Conservation (phyloP, 495 filamentous ascomycete species). For the Podospora tetraspora region DNA sequence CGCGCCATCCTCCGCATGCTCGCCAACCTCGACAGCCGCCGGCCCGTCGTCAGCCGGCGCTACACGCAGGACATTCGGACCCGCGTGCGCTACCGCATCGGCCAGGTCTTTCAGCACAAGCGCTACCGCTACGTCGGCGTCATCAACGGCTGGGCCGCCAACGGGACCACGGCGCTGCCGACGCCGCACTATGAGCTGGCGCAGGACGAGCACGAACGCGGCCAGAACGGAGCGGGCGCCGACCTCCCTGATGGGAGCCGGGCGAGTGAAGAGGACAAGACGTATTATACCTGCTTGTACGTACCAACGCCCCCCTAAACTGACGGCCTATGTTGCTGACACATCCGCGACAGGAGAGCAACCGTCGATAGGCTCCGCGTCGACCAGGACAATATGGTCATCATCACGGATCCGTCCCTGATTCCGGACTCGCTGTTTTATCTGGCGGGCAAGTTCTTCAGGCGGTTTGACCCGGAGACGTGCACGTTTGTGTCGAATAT, state of each 20-base stretch:
- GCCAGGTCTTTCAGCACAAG: constrained; percentile 77
- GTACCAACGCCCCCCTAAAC: constrained; percentile 30
- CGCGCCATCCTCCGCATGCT: constrained; percentile 52
- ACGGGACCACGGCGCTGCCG: constrained; percentile 27
- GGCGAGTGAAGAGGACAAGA: constrained; percentile 56
- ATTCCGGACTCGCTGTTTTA: constrained; percentile 50
- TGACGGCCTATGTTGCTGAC: background rate
- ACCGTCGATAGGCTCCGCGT: constrained; percentile 59
- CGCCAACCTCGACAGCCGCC: constrained; percentile 54
- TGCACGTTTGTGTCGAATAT: constrained; percentile 81
- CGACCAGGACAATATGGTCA: constrained; percentile 79
- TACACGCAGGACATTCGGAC: constrained; percentile 35
- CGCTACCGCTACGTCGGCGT: constrained; percentile 75
- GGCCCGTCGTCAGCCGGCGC: constrained; percentile 49
- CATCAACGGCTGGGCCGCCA: constrained; percentile 79
- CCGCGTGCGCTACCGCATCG: constrained; percentile 64
- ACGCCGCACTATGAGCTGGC: constrained; percentile 32
- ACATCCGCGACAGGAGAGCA: constrained; percentile 14
- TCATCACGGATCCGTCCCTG: constrained; percentile 45
- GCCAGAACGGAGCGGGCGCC: constrained; percentile 43
- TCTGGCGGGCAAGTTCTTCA: constrained; percentile 83
- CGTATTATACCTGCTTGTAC: constrained; percentile 81
- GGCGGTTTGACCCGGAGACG: constrained; percentile 66
- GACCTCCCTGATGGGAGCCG: constrained; percentile 39
- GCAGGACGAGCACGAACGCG: constrained; percentile 45